Percentiles rank a stretch among this genome's conserved stretches.
These are phyloP conservation scores for grape (Vitis vinifera) DNA, from an alignment of 164 flowering plant genomes.

Conservation along the genomic window DNA sequence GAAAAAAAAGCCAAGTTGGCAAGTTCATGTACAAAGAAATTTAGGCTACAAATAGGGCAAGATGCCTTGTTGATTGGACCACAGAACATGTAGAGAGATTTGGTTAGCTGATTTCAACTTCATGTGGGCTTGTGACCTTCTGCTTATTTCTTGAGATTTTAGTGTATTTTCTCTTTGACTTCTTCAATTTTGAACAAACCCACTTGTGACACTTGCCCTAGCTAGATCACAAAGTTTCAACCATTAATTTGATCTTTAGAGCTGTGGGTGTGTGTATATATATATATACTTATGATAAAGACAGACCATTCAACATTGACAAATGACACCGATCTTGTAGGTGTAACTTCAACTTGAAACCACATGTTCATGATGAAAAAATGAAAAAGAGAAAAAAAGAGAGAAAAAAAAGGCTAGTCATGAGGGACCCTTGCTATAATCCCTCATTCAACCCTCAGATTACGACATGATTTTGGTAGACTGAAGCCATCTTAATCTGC, in stretches of 20 bases:
- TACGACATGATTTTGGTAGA: too few species aligned
- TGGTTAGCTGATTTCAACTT: not conserved
- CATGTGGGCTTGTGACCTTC: not conserved
- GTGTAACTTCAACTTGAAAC: not conserved
- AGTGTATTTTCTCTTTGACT: not conserved
- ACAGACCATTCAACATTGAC: not conserved
- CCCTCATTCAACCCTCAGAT: too few species aligned
- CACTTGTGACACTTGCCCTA: not conserved
- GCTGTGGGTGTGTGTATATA: not conserved
- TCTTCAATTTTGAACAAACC: not conserved
- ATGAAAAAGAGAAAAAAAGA: not conserved
- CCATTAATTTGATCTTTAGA: not conserved
- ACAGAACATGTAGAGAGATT: not conserved
- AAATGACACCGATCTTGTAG: not conserved
- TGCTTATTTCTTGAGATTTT: too few species aligned
- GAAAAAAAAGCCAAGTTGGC: not conserved
- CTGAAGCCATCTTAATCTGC: too few species aligned
- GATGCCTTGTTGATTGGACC: not conserved
- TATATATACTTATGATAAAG: not conserved
- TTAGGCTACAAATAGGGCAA: not conserved
- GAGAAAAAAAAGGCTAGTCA: too few species aligned
- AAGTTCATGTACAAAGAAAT: not conserved
- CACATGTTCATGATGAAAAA: not conserved
- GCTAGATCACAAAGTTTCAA: not conserved
- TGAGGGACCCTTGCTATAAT: too few species aligned